Percentiles rank a stretch among this genome's conserved stretches.
Evolutionary conservation across 306 rosid species (phyloP).

Genomic region (Sesbania bispinosa): DNA sequence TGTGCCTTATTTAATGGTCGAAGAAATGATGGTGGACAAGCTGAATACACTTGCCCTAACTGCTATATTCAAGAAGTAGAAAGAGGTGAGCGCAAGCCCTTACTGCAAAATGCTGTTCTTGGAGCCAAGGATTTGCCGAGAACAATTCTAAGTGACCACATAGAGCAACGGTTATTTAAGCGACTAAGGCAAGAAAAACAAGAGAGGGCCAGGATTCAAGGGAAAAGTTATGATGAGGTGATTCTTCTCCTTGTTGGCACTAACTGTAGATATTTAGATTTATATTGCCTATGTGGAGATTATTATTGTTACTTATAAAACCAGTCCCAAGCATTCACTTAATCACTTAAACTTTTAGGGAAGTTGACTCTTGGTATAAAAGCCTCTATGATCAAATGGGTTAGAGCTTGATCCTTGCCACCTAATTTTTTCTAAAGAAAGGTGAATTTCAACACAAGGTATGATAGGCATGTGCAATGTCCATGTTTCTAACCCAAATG

Average conservation of each 20-base stretch:
- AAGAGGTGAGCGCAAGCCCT: constrained; percentile 92
- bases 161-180: constrained; percentile 72
- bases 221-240: constrained; percentile 91
- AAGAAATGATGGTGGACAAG: constrained; percentile 96
- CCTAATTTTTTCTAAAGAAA: too few species aligned
- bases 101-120: constrained; percentile 96
- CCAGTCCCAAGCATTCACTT: too few species aligned
- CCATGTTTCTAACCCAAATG: too few species aligned
- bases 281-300: too few species aligned
- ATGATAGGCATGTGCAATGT: too few species aligned
- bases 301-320: too few species aligned
- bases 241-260: constrained; percentile 10
- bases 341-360: too few species aligned
- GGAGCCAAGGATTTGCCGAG: constrained; percentile 96
- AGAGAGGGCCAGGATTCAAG: constrained; percentile 89
- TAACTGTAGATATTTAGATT: neutral
- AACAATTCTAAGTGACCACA: constrained; percentile 87
- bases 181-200: constrained; percentile 68
- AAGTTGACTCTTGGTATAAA: too few species aligned
- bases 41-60: constrained; percentile 96
- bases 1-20: constrained; percentile 96
- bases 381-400: too few species aligned
- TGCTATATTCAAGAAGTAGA: constrained; percentile 84
- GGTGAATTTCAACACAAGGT: too few species aligned
- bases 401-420: too few species aligned